Evolutionary conservation across 148 eudicot species (phyloP).

Genomic region (Vaccinium vitisidaea): DNA sequence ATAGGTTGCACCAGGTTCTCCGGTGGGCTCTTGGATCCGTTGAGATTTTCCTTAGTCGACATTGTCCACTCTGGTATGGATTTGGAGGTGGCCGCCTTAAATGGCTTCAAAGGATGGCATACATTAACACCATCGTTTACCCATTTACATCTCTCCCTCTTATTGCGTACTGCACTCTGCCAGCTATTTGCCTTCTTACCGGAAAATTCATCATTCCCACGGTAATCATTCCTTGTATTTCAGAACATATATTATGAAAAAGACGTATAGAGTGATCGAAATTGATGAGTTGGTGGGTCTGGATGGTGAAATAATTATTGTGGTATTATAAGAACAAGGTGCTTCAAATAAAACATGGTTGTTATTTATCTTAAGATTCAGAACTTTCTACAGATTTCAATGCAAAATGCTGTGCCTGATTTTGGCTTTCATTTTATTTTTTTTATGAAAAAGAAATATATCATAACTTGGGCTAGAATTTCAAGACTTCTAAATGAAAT

Average conservation of each 20-base stretch:
- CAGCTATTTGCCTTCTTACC: conserved; percentile 94
- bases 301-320: background rate
- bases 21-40: conserved; percentile 98
- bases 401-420: background rate
- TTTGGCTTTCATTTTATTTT: too few species aligned
- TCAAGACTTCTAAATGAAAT: background rate
- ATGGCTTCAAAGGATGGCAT: conserved; percentile 95
- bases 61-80: conserved; percentile 99
- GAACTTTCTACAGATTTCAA: too few species aligned
- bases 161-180: conserved; percentile 80
- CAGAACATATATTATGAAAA: background rate
- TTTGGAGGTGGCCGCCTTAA: conserved; percentile 91
- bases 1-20: conserved; percentile 91
- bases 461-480: background rate
- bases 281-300: background rate
- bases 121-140: conserved; percentile 91
- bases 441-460: too few species aligned
- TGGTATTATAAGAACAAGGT: background rate
- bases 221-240: conserved; percentile 41
- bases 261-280: background rate
- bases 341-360: background rate
- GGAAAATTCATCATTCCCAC: conserved; percentile 98
- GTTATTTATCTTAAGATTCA: background rate
- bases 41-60: conserved; percentile 92
- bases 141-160: conserved; percentile 97